Percentiles rank a stretch among this genome's conserved stretches.
Conservation (phyloP, 2,329 filamentous ascomycete species). For the Zymoseptoria brevis region DNA sequence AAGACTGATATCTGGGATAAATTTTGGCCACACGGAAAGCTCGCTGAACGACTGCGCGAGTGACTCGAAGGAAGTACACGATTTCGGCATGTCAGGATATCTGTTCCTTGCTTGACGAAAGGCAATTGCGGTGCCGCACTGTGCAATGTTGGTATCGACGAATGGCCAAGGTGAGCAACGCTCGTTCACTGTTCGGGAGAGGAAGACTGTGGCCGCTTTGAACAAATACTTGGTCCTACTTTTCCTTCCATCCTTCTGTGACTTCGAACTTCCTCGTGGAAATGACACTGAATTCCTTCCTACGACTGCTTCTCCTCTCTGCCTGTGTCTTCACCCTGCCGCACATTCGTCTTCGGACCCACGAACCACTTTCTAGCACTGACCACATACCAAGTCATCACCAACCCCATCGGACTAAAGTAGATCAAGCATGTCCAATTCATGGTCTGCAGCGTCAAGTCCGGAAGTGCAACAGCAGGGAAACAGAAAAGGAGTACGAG, state of each 20-base stretch:
- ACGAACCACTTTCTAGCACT: conserved; percentile 30
- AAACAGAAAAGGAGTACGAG: conserved; percentile 28
- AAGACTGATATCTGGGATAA: neutral
- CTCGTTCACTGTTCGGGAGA: neutral
- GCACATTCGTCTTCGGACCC: conserved; percentile 28
- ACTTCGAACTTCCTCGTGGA: neutral
- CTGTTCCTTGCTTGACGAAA: neutral
- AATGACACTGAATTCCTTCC: neutral
- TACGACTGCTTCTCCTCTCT: neutral
- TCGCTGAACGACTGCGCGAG: neutral
- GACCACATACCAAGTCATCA: conserved; percentile 24
- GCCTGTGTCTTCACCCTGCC: conserved; percentile 26
- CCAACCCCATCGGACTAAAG: conserved; percentile 26
- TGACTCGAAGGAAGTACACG: neutral
- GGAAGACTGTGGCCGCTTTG: neutral
- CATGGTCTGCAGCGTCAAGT: conserved; percentile 25
- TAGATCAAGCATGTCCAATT: conserved; percentile 30
- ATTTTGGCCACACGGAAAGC: neutral
- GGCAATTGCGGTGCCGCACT: neutral
- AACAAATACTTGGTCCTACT: neutral
- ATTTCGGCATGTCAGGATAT: neutral
- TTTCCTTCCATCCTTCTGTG: neutral
- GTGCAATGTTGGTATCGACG: neutral
- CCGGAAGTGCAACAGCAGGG: conserved; percentile 23
- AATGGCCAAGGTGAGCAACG: neutral